These are phyloP conservation scores for Euphrasia confusa DNA, from an alignment of 257 asterid species.

Conservation along the genomic window DNA sequence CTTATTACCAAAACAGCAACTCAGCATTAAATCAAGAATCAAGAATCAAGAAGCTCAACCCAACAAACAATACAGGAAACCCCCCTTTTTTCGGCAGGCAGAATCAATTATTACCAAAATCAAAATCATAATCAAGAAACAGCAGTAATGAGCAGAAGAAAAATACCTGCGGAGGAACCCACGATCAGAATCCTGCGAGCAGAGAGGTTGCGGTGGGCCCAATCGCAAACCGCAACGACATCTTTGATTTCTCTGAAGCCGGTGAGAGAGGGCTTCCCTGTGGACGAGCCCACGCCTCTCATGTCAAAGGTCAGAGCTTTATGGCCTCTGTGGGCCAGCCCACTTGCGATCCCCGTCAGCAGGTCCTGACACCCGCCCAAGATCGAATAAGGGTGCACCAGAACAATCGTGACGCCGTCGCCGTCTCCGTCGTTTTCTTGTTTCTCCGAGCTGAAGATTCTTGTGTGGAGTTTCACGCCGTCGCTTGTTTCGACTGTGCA, in stretches of 20 bases:
- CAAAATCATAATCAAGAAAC: too few relatives aligned
- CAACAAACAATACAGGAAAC: too few relatives aligned
- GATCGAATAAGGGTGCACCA: constrained; percentile 58
- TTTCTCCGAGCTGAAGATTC: constrained; percentile 32
- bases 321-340: constrained; percentile 42
- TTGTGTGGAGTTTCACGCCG: constrained; percentile 36
- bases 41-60: too few relatives aligned
- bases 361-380: constrained; percentile 46
- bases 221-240: constrained; percentile 46
- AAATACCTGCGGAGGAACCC: constrained; percentile 59
- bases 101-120: not conserved
- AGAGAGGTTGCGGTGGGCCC: constrained; percentile 35
- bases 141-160: too few relatives aligned
- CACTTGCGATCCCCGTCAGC: constrained; percentile 38
- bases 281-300: constrained; percentile 55
- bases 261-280: constrained; percentile 41
- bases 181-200: constrained; percentile 32
- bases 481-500: constrained; percentile 46
- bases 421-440: not conserved
- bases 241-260: constrained; percentile 42
- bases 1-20: too few relatives aligned
- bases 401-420: constrained; percentile 28
- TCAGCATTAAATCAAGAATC: too few relatives aligned
- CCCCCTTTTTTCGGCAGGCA: too few relatives aligned
- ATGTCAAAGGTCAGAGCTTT: constrained; percentile 52